Base-by-base conservation (phyloP, 2,329 filamentous ascomycete species). In the Grosmannia serpens region DNA sequence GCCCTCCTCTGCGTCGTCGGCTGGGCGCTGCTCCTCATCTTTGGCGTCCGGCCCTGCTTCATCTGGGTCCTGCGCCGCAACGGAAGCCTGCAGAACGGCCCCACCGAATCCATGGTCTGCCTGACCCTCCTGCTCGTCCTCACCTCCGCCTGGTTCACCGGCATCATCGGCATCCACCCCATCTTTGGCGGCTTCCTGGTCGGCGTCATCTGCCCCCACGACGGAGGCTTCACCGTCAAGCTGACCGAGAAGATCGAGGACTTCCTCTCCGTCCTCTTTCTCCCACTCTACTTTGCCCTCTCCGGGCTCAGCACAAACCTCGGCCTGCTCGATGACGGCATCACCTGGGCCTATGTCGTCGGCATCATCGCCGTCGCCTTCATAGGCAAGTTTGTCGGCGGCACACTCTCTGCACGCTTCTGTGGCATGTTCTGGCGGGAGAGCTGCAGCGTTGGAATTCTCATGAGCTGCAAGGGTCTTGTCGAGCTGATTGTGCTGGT, bases 401-500 rank as follows among this genome's bases (percentile, higher is more conserved):
- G 89, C 22, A 85, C 89, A 0, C 60, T 95, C 1, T 90, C 91
- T 9, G 91, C 92, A 0, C 82, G 84, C 41, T 67, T 83, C 3
- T 89, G 84, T 65, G 90, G 87, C 29, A 76, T 96, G 55, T 80
- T 95, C 1, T 97, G 92, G 92, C 82, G 91, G 60, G 92, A 97
- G 70, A 91, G 88, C 59, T 82, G 95, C 35, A 84, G 89, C 1
- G 94, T 97, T 64, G 92, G 92, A 17, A 84, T 86, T 20, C 73
- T 96, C 66, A 97, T 97, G 92, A 95, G 89, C 72, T 97, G 92
- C 72, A 97, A 97, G 71, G 92, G 92, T 66, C 77, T 97, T 11
- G 91, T 96, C 0, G 91, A 96, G 70, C 75, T 97, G 56, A 96
- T 97, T 69, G 91, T 96, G n/a, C 71, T 95, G 70, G 89, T 91